phyloP scores from a whole-genome alignment of 2,329 filamentous ascomycete genomes.

The Sphaerulina vaccinii region DNA sequence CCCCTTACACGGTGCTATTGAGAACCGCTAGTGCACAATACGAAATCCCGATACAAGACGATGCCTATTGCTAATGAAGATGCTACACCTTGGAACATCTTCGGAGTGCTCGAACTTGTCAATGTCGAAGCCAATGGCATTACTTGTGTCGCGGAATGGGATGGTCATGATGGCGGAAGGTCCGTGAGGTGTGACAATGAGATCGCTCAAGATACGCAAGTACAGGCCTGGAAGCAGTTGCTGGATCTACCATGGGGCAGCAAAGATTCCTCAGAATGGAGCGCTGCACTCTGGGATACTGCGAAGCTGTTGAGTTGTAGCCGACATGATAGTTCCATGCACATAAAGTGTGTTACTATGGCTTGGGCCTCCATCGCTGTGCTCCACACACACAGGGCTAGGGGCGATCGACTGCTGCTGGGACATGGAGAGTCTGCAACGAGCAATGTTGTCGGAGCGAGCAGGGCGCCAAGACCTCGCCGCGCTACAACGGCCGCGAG shows the following conservation, averaged over 20 bases:
- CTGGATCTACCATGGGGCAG: conserved; percentile 7
- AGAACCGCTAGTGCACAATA: not conserved
- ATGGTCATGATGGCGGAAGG: not conserved
- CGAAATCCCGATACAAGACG: not conserved
- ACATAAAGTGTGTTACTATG: conserved; percentile 5
- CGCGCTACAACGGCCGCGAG: conserved; percentile 2
- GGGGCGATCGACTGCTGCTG: conserved; percentile 5
- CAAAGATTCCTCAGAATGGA: conserved; percentile 1
- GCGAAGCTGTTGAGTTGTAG: conserved; percentile 8
- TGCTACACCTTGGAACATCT: not conserved
- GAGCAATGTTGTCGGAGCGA: not conserved
- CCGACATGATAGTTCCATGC: not conserved
- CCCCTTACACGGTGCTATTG: conserved; percentile 2
- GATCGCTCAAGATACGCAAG: conserved; percentile 1
- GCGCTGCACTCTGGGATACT: not conserved
- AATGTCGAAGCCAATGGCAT: conserved; percentile 5
- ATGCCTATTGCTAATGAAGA: not conserved
- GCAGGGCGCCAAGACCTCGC: conserved; percentile 1
- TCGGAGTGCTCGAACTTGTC: conserved; percentile 7
- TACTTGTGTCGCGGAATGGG: conserved; percentile 8
- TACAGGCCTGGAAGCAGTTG: conserved; percentile 6
- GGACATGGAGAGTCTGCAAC: not conserved
- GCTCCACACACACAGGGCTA: conserved; percentile 1
- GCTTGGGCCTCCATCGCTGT: conserved; percentile 4
- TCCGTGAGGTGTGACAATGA: conserved; percentile 1